These are phyloP conservation scores for Rubia yunnanensis DNA, from an alignment of 257 asterid species.

Conservation along the genomic window DNA sequence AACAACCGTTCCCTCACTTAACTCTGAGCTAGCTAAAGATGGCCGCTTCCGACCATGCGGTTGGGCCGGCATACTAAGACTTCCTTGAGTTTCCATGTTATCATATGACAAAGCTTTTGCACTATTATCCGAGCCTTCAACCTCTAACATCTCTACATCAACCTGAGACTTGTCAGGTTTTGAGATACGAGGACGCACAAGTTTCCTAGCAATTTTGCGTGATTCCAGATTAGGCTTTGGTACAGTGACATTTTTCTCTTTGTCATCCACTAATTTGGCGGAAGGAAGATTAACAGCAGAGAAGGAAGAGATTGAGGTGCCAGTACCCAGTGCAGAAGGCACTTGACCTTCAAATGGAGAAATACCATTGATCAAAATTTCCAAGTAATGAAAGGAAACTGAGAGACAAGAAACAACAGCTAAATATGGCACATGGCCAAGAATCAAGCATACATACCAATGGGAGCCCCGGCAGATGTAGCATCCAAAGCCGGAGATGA, in stretches of 20 bases:
- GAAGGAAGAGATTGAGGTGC: slow-evolving; percentile 15
- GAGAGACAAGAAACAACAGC: too few relatives aligned
- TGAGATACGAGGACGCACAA: slow-evolving; percentile 77
- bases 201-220: slow-evolving; percentile 55
- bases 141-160: slow-evolving; percentile 71
- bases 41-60: slow-evolving; percentile 59
- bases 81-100: slow-evolving; percentile 39
- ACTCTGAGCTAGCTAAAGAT: slow-evolving; percentile 38
- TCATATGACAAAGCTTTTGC: slow-evolving; percentile 26
- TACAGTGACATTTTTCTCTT: slow-evolving; percentile 30
- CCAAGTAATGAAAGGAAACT: neutral
- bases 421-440: neutral
- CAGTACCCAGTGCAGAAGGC: slow-evolving; percentile 20
- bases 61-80: slow-evolving; percentile 20
- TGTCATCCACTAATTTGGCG: slow-evolving; percentile 39
- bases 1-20: slow-evolving; percentile 36
- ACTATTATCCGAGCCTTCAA: slow-evolving; percentile 36
- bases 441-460: neutral
- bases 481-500: slow-evolving; percentile 29
- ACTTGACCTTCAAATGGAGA: slow-evolving; percentile 24
- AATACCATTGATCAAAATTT: neutral
- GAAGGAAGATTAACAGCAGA: slow-evolving; percentile 21
- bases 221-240: slow-evolving; percentile 36
- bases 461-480: slow-evolving; percentile 25
- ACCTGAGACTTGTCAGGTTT: slow-evolving; percentile 70